Evolutionary conservation across 768 basidiomycete species (phyloP), one percentile per base, ranked within the genome.

Genomic region (Omphalotus guepiniiformis): DNA sequence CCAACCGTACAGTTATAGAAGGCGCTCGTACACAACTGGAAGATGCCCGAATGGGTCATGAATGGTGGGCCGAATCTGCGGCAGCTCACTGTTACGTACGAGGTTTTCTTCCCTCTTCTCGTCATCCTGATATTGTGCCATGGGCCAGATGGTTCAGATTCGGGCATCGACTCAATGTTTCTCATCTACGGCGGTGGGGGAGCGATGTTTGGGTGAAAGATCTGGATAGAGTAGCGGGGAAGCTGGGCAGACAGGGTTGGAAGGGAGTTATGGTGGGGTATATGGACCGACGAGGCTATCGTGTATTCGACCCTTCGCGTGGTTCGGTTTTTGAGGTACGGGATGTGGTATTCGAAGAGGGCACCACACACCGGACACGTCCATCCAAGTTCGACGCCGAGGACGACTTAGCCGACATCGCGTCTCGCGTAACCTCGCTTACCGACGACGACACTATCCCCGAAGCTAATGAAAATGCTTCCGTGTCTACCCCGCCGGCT

Each of bases 231-330:
- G 3, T 25, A 1, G 36, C 40, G 3, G 54, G 54, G 16, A 55
- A 53, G 42, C 38, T 55, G 23, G 52, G 54, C 0, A 2, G 39
- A 21, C 54, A 53, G 26, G 22, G 47, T 4, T 55, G 54, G 54
- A 26, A 53, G 22, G 55, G 55, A 1, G 16, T 25, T 15, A 48
- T 55, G 49, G 47, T 55, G 6, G 48, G 52, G 26, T 55, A 55
- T 28, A 50, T 55, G 51, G 54, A 51, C 3, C 32, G 49, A 0
- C 48, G 45, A 5, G 54, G 54, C 2, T 55, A 55, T 32, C 28
- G 48, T 1, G 34, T 55, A 1, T 50, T 36, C 5, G 49, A 55
- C 25, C 39, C 41, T 0, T 15, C 19, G 13, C 43, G 42, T 1
- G 5, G 6, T 1, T 35, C 41, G 2, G 45, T 55, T 1, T 55